phyloP scores from a whole-genome alignment of 306 rosid species.

The Lotus japonicus region DNA sequence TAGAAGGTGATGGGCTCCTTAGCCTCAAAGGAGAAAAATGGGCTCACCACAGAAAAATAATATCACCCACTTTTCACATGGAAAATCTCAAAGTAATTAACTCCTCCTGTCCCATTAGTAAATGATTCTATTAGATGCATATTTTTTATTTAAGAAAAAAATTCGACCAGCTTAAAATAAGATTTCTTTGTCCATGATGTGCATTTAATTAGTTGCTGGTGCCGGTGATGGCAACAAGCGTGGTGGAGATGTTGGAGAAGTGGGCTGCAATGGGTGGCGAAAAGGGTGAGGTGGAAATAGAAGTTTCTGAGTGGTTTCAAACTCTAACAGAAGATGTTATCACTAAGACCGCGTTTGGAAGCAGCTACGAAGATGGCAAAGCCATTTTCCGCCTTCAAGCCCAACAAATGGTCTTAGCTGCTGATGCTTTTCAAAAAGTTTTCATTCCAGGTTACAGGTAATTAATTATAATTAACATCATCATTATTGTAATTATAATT shows the following conservation, averaged over 20 bases:
- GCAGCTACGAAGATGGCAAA: slow-evolving; percentile 89
- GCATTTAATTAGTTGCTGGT: slow-evolving; percentile 44
- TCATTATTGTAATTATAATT: neutral
- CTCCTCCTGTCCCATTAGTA: neutral
- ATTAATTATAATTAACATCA: neutral
- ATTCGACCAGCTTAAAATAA: neutral
- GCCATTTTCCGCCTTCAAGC: slow-evolving; percentile 70
- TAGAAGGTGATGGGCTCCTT: slow-evolving; percentile 95
- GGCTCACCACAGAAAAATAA: slow-evolving; percentile 85
- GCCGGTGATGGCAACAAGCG: slow-evolving; percentile 77
- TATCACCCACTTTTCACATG: slow-evolving; percentile 87
- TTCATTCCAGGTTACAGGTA: slow-evolving; percentile 96
- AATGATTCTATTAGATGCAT: neutral
- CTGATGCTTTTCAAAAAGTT: slow-evolving; percentile 81
- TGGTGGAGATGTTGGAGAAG: slow-evolving; percentile 68
- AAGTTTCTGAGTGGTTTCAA: slow-evolving; percentile 80
- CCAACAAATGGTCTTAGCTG: slow-evolving; percentile 75
- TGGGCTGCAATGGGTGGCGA: slow-evolving; percentile 46
- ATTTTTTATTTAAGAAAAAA: neutral
- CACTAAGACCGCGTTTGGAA: slow-evolving; percentile 73
- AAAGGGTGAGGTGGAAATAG: slow-evolving; percentile 76
- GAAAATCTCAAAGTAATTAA: slow-evolving; percentile 76
- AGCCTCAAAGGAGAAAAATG: slow-evolving; percentile 93
- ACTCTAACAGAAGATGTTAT: slow-evolving; percentile 74
- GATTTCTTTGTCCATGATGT: neutral